These are phyloP conservation scores for Calonectria leucothoes DNA, from an alignment of 2,329 filamentous ascomycete species.

Conservation along the genomic window DNA sequence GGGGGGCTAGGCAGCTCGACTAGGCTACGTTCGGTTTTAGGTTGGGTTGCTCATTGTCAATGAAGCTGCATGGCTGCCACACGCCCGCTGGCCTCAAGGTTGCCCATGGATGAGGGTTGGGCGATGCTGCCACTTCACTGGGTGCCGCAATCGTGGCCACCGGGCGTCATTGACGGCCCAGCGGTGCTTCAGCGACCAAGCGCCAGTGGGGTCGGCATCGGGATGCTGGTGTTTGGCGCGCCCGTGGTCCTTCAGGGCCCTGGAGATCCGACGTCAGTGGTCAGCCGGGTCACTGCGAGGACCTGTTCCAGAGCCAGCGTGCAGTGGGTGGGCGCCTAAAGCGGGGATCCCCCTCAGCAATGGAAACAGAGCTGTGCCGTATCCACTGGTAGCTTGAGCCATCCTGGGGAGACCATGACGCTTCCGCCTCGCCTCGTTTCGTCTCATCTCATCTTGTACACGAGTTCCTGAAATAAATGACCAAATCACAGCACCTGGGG, in stretches of 20 bases:
- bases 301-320: background rate
- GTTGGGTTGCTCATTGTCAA: constrained; percentile 1
- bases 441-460: constrained; percentile 19
- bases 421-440: constrained; percentile 17
- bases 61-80: constrained; percentile 9
- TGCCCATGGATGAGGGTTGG: background rate
- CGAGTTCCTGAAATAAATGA: constrained; percentile 22
- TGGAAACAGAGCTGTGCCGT: background rate
- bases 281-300: background rate
- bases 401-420: background rate
- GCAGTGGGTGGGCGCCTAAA: constrained; percentile 13
- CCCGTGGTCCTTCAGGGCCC: background rate
- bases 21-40: constrained; percentile 9
- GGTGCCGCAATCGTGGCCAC: background rate
- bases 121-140: background rate
- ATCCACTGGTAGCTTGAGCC: background rate
- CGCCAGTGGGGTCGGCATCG: background rate
- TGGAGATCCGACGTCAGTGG: constrained; percentile 11
- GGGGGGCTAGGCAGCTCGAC: background rate
- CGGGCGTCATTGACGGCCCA: background rate
- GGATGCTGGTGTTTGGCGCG: constrained; percentile 7
- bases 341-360: background rate
- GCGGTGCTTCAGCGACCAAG: background rate
- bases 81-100: background rate
- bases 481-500: background rate